Evolutionary conservation across 2,329 filamentous ascomycete species (phyloP), one percentile per base, ranked within the genome.

Genomic region (Apiospora saccharicola): DNA sequence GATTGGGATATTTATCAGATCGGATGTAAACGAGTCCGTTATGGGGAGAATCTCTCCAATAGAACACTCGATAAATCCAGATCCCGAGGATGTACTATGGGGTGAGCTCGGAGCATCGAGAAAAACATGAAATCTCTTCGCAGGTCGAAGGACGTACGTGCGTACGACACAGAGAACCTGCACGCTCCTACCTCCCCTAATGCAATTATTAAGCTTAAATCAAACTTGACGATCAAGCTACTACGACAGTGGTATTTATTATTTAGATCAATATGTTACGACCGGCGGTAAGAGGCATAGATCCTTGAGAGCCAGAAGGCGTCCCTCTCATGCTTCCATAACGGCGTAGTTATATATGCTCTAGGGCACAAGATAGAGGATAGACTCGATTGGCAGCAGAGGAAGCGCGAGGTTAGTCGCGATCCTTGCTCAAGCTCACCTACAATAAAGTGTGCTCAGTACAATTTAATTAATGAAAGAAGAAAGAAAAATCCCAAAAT

Each of bases 331-430:
- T 90, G 89, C 89, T 91, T 92, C 90, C 90, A 92, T 90, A 91
- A 90, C 82, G 90, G 89, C 90, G 87, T 90, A 90, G 81, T 79
- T 82, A 79, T 68, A 79, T 77, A 81, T 85, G 73, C 80, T 92
- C 90, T 91, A 79, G 90, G 87, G 85, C 89, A 91, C 89, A 91
- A 89, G 90, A 92, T 92, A 92, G 90, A 92, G 90, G 89, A 89
- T 68, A 85, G 85, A 90, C 89, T 90, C 87, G 88, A 91, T 82
- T 82, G 84, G 30, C 34, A 37, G 68, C 68, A 85, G 83, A 41
- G 82, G 84, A 82, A 78, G 81, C 79, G 77, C 79, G 80, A 82
- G 79, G 82, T 79, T 73, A 77, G 77, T 78, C 22, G 22, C 46
- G 46, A 49, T 49, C 46, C 81, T 81, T 74, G 85, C 84, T 81